Percentiles rank a stretch among this genome's conserved stretches.
phyloP scores from a whole-genome alignment of 2,329 filamentous ascomycete genomes.

The Calonectria ilicicola region DNA sequence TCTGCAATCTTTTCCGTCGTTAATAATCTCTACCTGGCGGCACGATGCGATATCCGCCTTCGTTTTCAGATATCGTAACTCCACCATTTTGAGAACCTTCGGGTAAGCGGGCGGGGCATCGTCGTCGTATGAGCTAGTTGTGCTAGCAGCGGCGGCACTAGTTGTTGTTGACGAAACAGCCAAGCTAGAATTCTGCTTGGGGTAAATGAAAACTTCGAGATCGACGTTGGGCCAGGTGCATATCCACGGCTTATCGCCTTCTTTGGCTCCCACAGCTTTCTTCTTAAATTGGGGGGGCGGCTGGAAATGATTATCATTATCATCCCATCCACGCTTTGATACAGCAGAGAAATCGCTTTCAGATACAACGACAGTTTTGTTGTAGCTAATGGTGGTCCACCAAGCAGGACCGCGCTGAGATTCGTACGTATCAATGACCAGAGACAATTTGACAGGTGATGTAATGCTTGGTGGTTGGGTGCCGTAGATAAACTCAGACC shows the following conservation, averaged over 20 bases:
- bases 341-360: conserved; percentile 52
- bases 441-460: conserved; percentile 52
- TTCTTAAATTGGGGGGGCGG: conserved; percentile 42
- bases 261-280: conserved; percentile 44
- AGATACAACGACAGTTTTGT: conserved; percentile 68
- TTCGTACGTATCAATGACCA: conserved; percentile 66
- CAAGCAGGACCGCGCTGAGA: conserved; percentile 64
- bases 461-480: conserved; percentile 62
- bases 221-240: conserved; percentile 69
- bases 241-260: conserved; percentile 68
- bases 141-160: conserved; percentile 18
- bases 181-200: conserved; percentile 60
- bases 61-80: conserved; percentile 57
- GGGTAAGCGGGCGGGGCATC: conserved; percentile 55
- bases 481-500: conserved; percentile 62
- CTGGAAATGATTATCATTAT: conserved; percentile 19
- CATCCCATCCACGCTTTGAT: conserved; percentile 44
- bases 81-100: conserved; percentile 65
- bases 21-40: conserved; percentile 60
- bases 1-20: conserved; percentile 50
- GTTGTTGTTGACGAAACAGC: conserved; percentile 25
- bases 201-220: conserved; percentile 69
- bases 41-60: conserved; percentile 56
- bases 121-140: background rate
- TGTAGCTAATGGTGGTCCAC: conserved; percentile 63